Conservation (phyloP, 169 alveolate species). For the Cryptosporidium sp. region DNA sequence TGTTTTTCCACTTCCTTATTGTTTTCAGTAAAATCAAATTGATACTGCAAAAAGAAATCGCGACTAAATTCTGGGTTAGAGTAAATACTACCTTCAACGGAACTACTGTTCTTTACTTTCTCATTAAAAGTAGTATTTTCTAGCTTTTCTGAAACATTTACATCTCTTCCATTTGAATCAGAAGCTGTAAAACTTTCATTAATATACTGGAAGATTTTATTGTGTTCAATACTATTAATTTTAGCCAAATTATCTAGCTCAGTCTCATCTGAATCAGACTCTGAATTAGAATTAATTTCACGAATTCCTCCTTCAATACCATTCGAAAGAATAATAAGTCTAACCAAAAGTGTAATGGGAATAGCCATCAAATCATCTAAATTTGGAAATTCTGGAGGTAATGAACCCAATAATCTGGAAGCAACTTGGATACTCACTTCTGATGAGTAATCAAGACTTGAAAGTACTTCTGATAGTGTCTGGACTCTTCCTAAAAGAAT, state of each 20-base stretch:
- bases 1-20: background rate
- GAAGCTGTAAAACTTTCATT: background rate
- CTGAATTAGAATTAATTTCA: background rate
- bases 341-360: slow-evolving; percentile 45
- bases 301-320: background rate
- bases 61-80: background rate
- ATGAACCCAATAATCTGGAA: slow-evolving; percentile 39
- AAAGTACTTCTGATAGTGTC: slow-evolving; percentile 66
- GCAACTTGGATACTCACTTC: slow-evolving; percentile 39
- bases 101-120: background rate
- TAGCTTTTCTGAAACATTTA: background rate
- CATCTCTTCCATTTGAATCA: background rate
- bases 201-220: slow-evolving; percentile 14
- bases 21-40: background rate
- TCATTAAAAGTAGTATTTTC: background rate
- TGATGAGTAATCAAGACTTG: slow-evolving; percentile 53
- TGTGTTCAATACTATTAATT: slow-evolving; percentile 2
- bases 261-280: background rate
- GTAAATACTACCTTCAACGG: background rate
- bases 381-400: slow-evolving; percentile 74
- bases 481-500: slow-evolving; percentile 59
- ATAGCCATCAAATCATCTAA: slow-evolving; percentile 53
- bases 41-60: slow-evolving; percentile 8
- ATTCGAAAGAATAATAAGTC: slow-evolving; percentile 35
- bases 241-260: slow-evolving; percentile 17